These are phyloP conservation scores for Termitomyces sp. DNA, from an alignment of 768 basidiomycete species.

Conservation along the genomic window DNA sequence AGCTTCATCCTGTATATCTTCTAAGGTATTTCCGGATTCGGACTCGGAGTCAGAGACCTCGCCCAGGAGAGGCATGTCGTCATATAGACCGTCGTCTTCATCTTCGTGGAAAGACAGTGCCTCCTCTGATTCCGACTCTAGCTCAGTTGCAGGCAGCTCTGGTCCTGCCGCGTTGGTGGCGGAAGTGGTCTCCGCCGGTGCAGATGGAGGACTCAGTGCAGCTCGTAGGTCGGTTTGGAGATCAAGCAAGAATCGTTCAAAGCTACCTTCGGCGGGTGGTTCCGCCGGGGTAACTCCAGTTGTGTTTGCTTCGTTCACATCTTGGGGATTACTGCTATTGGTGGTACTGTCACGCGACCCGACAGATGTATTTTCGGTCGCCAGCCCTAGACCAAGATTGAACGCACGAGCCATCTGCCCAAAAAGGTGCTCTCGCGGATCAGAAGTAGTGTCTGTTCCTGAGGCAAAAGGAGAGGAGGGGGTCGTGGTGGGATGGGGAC, in stretches of 20 bases:
- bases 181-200: neutral
- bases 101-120: neutral
- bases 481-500: constrained; percentile 19
- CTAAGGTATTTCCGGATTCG: constrained; percentile 25
- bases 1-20: constrained; percentile 18
- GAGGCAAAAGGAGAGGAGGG: constrained; percentile 4
- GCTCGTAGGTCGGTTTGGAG: constrained; percentile 67
- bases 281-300: constrained; percentile 1
- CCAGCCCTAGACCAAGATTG: constrained; percentile 60
- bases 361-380: constrained; percentile 17
- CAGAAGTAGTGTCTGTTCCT: constrained; percentile 12
- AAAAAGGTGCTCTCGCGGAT: constrained; percentile 67
- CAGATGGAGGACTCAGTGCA: constrained; percentile 33
- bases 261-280: constrained; percentile 54
- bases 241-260: constrained; percentile 78
- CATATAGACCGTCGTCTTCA: constrained; percentile 10
- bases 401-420: constrained; percentile 81
- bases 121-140: neutral
- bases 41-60: constrained; percentile 29
- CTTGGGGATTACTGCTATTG: neutral
- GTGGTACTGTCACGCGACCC: neutral
- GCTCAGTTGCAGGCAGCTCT: neutral
- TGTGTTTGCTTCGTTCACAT: neutral
- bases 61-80: constrained; percentile 24
- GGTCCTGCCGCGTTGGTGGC: neutral